Conservation (phyloP, 2,329 filamentous ascomycete genomes). For the Nannizziopsis barbatae region DNA sequence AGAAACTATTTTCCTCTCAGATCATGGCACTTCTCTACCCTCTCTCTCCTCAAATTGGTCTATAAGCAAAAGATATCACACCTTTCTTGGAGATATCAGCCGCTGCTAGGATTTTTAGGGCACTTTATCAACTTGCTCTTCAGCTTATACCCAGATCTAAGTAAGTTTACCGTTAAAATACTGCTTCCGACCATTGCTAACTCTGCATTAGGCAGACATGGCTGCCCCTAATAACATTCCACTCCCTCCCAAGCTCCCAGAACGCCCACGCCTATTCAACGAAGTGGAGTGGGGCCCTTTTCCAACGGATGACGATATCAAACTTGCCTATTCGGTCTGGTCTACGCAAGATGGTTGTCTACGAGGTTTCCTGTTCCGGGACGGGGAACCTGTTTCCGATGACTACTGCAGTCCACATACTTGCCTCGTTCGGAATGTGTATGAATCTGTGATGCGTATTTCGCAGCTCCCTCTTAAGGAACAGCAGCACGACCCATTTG, state of each 20-base stretch:
- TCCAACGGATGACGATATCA: constrained; percentile 19
- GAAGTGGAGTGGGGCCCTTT: constrained; percentile 21
- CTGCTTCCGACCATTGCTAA: too few relatives aligned
- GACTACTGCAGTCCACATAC: constrained; percentile 7
- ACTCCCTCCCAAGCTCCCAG: constrained; percentile 17
- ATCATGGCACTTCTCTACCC: too few relatives aligned
- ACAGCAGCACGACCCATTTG: constrained; percentile 4
- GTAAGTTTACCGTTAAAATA: too few relatives aligned
- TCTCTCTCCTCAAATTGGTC: too few relatives aligned
- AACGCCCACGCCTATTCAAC: constrained; percentile 22
- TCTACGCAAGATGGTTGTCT: constrained; percentile 19
- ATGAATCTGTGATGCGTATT: constrained; percentile 23
- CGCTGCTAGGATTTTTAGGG: too few relatives aligned
- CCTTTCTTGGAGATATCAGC: too few relatives aligned
- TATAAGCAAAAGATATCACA: too few relatives aligned
- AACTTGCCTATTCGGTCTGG: constrained; percentile 24
- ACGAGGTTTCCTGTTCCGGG: constrained; percentile 4
- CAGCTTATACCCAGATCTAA: too few relatives aligned
- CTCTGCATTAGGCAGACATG: background rate
- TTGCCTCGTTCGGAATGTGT: constrained; percentile 24
- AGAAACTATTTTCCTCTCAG: too few relatives aligned
- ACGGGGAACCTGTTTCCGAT: background rate
- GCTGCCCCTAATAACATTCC: background rate
- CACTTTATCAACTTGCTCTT: too few relatives aligned
- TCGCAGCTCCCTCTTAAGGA: constrained; percentile 17